phyloP scores from a whole-genome alignment of 345 rosid species.

The Gossypium bickii region DNA sequence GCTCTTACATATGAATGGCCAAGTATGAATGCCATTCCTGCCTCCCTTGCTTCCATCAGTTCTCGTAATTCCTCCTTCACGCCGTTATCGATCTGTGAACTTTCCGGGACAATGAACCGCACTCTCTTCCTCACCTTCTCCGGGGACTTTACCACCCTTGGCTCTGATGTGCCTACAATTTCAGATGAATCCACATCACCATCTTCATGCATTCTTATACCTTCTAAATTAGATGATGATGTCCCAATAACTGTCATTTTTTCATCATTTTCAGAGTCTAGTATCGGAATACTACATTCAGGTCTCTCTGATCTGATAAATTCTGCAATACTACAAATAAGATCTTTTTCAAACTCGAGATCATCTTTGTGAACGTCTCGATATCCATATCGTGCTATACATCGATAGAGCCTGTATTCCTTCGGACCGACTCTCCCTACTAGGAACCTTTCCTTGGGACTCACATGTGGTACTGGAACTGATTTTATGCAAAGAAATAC shows the following conservation, averaged over 20 bases:
- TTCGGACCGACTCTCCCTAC: conserved; percentile 86
- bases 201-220: conserved; percentile 51
- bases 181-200: conserved; percentile 19
- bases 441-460: conserved; percentile 82
- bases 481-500: conserved; percentile 93
- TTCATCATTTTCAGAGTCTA: conserved; percentile 38
- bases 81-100: conserved; percentile 35
- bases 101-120: conserved; percentile 73
- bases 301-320: conserved; percentile 57
- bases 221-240: conserved; percentile 49
- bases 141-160: conserved; percentile 26
- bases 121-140: conserved; percentile 51
- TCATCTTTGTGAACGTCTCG: conserved; percentile 86
- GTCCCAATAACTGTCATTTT: conserved; percentile 76
- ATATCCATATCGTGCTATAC: conserved; percentile 93
- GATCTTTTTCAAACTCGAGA: conserved; percentile 79
- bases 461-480: conserved; percentile 89
- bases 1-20: conserved; percentile 87
- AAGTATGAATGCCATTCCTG: conserved; percentile 85
- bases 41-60: conserved; percentile 85
- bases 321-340: conserved; percentile 79
- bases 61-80: conserved; percentile 64
- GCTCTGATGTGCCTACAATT: conserved; percentile 22
- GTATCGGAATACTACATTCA: conserved; percentile 19
- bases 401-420: conserved; percentile 75